Evolutionary conservation across 2,329 filamentous ascomycete species (phyloP).

Genomic region (Xylaria sp.): DNA sequence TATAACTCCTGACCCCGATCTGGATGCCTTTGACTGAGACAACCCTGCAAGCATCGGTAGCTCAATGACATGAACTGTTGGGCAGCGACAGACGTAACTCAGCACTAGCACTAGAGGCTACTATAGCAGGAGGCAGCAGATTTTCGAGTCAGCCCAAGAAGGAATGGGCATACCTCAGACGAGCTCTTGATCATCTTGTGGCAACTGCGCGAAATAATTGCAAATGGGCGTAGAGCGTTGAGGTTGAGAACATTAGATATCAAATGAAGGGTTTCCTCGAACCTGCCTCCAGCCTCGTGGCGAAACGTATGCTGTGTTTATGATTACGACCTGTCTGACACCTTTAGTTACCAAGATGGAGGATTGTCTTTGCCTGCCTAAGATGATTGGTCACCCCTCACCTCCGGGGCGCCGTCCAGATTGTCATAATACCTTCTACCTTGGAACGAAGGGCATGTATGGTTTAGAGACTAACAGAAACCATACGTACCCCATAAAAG

Average conservation of each 20-base stretch:
- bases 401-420: neutral
- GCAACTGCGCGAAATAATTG: neutral
- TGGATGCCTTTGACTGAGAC: neutral
- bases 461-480: too few species aligned
- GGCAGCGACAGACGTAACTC: neutral
- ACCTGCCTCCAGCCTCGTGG: neutral
- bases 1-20: neutral
- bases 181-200: neutral
- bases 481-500: too few species aligned
- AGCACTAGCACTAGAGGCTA: neutral
- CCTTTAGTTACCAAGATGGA: neutral
- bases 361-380: conserved; percentile 11
- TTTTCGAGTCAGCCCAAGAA: neutral
- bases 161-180: neutral
- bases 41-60: neutral
- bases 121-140: neutral
- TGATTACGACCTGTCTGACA: neutral
- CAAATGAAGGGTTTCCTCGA: too few species aligned
- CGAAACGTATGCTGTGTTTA: neutral
- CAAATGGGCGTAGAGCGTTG: neutral
- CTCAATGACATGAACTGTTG: neutral
- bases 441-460: too few species aligned
- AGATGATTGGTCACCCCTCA: neutral
- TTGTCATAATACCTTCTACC: too few species aligned
- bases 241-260: neutral